Conservation (phyloP, 2,329 filamentous ascomycete genomes). For the Fusarium sp. region DNA sequence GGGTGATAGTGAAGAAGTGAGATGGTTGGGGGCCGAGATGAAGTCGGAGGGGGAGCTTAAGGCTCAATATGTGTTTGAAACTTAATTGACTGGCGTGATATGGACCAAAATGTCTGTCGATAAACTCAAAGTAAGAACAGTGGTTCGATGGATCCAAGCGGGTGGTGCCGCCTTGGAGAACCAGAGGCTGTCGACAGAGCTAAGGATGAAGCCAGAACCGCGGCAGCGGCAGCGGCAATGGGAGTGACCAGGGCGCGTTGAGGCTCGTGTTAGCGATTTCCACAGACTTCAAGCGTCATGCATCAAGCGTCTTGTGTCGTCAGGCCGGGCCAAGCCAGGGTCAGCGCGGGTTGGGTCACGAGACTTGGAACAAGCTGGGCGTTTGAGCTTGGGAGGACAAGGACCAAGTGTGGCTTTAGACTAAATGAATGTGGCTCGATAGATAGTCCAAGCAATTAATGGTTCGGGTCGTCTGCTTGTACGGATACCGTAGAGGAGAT, state of each 20-base stretch:
- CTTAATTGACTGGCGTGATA: conserved; percentile 42
- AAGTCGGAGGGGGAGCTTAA: conserved; percentile 25
- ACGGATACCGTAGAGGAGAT: neutral
- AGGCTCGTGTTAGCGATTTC: conserved; percentile 40
- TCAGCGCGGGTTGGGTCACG: conserved; percentile 34
- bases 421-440: conserved; percentile 19
- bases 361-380: conserved; percentile 30
- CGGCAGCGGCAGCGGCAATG: conserved; percentile 15
- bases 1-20: conserved; percentile 16
- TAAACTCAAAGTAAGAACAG: conserved; percentile 17
- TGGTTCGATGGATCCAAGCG: conserved; percentile 42
- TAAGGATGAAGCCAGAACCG: conserved; percentile 19
- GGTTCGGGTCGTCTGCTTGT: neutral
- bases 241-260: conserved; percentile 31
- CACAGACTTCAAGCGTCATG: conserved; percentile 16
- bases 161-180: conserved; percentile 35
- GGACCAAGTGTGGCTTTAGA: conserved; percentile 34
- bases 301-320: neutral
- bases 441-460: conserved; percentile 1
- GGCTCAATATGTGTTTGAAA: conserved; percentile 26
- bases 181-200: conserved; percentile 31
- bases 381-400: conserved; percentile 34
- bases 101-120: conserved; percentile 36
- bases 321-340: conserved; percentile 3
- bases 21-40: conserved; percentile 11